Base-by-base conservation (phyloP, 2,329 filamentous ascomycete species). In the Colletotrichum endophyticum region DNA sequence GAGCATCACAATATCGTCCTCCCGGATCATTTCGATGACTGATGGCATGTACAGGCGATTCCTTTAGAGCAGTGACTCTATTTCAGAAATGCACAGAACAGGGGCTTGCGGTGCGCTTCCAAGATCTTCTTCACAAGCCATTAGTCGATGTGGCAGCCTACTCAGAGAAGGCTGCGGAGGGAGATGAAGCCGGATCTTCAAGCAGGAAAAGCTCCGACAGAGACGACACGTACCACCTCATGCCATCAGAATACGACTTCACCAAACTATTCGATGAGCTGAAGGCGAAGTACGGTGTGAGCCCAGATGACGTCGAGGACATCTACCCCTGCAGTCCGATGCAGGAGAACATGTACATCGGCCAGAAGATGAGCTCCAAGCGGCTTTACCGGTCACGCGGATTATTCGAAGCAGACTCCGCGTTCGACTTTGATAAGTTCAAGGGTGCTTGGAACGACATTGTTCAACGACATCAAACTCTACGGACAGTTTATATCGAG, bases 311-410 rank as follows among this genome's bases (percentile, higher is more conserved):
- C 8, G 79, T 70, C 67, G 80, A 83, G 34, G 82, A 84, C 63
- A 73, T 82, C 0, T 86, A 84, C n/a, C 86, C 85, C 4, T 85
- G 84, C 77, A 83, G 84, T 4, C 80, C 84, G 0, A 80, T 86
- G 72, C 85, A 87, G 53, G 82, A 83, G n/a, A 84, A 83, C 4
- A 80, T 87, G 2, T 78, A 87, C 36, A 80, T 84, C 4, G 80
- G 85, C 11, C 80, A 83, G 22, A 76, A 68, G 13, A 69, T 77
- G 44, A 80, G 80, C 28, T 70, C 78, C 6, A n/a, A 75, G 8
- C 81, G 80, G 5, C 79, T 79, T 6, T 85, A 85, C 57, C 78
- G 83, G 19, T 78, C 71, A 8, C 66, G 71, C 8, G 69, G 73
- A 3, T 64, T 76, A 5, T 73, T 76, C n/a, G 56, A 64, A 27